These are phyloP conservation scores for Thalassiosira exigua DNA, from an alignment of 352 stramenopile genomes.

Conservation along the genomic window DNA sequence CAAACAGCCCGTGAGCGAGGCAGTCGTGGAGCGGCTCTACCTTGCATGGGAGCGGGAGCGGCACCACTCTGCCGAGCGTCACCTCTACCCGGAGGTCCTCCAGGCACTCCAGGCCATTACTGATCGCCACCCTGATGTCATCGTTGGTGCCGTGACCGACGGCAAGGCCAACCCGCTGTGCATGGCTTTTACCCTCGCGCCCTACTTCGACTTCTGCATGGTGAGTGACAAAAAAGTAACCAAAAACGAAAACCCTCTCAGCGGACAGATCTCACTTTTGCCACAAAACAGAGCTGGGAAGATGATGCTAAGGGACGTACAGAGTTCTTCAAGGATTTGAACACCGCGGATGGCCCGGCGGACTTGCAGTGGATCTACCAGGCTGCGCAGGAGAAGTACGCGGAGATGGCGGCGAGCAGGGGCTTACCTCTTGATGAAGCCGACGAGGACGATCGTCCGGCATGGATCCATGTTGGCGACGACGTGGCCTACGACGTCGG, in stretches of 20 bases:
- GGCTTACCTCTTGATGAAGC: slow-evolving; percentile 49
- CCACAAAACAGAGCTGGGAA: slow-evolving; percentile 83
- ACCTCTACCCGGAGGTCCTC: slow-evolving; percentile 78
- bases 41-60: slow-evolving; percentile 85
- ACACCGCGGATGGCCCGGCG: slow-evolving; percentile 63
- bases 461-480: slow-evolving; percentile 86
- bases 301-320: slow-evolving; percentile 71
- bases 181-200: slow-evolving; percentile 83
- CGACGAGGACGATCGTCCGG: slow-evolving; percentile 62
- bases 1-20: slow-evolving; percentile 45
- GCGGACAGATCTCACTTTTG: no score
- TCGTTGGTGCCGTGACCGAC: slow-evolving; percentile 84
- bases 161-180: slow-evolving; percentile 82
- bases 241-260: no score
- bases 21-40: slow-evolving; percentile 77
- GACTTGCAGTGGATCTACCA: slow-evolving; percentile 82
- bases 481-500: slow-evolving; percentile 85
- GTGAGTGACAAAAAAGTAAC: no score
- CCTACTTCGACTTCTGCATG: slow-evolving; percentile 84
- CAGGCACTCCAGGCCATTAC: slow-evolving; percentile 79
- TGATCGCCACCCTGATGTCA: slow-evolving; percentile 75
- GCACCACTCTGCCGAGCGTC: slow-evolving; percentile 80
- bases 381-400: slow-evolving; percentile 72
- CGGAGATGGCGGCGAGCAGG: slow-evolving; percentile 61
- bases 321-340: slow-evolving; percentile 79